phyloP scores from a whole-genome alignment of 352 stramenopile species.

The Globisporangium paroecandrum region DNA sequence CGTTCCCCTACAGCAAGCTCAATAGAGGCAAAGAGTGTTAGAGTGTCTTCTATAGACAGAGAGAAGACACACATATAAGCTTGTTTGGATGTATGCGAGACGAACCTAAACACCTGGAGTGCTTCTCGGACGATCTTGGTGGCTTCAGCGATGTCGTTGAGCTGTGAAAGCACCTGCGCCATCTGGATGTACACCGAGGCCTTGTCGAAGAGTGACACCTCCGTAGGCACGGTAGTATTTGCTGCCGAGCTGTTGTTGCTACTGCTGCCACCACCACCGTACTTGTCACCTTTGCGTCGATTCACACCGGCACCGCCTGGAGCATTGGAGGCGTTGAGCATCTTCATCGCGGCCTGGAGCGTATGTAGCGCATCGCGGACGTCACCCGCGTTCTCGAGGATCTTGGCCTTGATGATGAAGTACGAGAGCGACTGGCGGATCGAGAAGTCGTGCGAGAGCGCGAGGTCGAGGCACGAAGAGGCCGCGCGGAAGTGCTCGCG shows the following conservation, averaged over 20 bases:
- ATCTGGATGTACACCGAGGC: slow-evolving; percentile 87
- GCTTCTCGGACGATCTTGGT: slow-evolving; percentile 65
- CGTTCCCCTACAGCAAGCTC: slow-evolving; percentile 36
- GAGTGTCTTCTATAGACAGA: too few species aligned
- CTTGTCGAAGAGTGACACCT: slow-evolving; percentile 75
- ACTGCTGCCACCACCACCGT: neutral
- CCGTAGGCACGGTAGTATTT: neutral
- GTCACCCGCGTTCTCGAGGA: slow-evolving; percentile 73
- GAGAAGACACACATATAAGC: neutral
- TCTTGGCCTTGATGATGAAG: slow-evolving; percentile 85
- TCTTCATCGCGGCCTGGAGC: slow-evolving; percentile 79
- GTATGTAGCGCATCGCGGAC: slow-evolving; percentile 76
- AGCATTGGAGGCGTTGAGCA: slow-evolving; percentile 22
- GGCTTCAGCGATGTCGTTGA: slow-evolving; percentile 69
- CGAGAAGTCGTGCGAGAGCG: slow-evolving; percentile 87
- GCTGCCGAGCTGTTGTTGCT: neutral
- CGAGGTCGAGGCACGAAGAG: slow-evolving; percentile 78
- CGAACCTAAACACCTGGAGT: slow-evolving; percentile 62
- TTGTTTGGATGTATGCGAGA: neutral
- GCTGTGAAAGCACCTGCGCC: slow-evolving; percentile 72
- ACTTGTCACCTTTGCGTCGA: slow-evolving; percentile 17
- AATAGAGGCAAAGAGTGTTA: too few species aligned
- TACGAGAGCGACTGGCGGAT: slow-evolving; percentile 83
- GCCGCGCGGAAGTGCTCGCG: slow-evolving; percentile 73
- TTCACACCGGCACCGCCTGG: neutral